Percentiles rank a stretch among this genome's conserved stretches.
phyloP scores from a whole-genome alignment of 495 filamentous ascomycete genomes.

The Glonium stellatum region DNA sequence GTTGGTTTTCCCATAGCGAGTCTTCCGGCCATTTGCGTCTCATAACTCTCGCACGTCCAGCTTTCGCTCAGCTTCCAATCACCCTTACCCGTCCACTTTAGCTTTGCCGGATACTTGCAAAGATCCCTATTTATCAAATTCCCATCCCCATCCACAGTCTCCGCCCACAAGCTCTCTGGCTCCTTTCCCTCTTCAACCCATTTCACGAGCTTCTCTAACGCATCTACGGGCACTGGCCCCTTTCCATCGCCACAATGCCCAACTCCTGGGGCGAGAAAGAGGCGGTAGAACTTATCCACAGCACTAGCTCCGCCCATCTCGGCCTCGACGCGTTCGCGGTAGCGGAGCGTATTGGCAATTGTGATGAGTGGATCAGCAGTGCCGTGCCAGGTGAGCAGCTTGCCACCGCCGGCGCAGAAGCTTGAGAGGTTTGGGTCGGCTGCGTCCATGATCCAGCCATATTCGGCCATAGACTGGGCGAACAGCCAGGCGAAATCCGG shows the following conservation, averaged over 20 bases:
- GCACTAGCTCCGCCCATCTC: too few relatives aligned
- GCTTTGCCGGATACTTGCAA: too few relatives aligned
- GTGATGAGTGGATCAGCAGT: constrained; percentile 29
- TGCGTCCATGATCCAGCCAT: constrained; percentile 33
- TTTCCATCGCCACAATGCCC: constrained; percentile 28
- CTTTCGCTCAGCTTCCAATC: too few relatives aligned
- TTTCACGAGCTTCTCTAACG: constrained; percentile 33
- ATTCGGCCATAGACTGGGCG: constrained; percentile 28
- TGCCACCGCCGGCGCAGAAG: constrained; percentile 38
- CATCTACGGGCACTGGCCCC: constrained; percentile 22
- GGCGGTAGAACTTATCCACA: too few relatives aligned
- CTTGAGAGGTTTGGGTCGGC: constrained; percentile 39
- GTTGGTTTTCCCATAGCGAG: too few relatives aligned
- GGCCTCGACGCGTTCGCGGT: too few relatives aligned
- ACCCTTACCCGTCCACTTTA: too few relatives aligned
- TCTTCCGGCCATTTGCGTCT: too few relatives aligned
- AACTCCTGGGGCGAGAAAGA: constrained; percentile 36
- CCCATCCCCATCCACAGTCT: constrained; percentile 6
- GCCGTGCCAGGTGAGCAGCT: constrained; percentile 44
- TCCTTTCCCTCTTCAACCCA: constrained; percentile 41
- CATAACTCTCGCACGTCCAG: too few relatives aligned
- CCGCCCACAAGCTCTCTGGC: constrained; percentile 31
- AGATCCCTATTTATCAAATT: too few relatives aligned
- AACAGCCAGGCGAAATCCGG: constrained; percentile 27
- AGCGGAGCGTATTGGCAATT: constrained; percentile 25